Conservation (phyloP, 2,329 filamentous ascomycete species). For the Colletotrichum kahawae region DNA sequence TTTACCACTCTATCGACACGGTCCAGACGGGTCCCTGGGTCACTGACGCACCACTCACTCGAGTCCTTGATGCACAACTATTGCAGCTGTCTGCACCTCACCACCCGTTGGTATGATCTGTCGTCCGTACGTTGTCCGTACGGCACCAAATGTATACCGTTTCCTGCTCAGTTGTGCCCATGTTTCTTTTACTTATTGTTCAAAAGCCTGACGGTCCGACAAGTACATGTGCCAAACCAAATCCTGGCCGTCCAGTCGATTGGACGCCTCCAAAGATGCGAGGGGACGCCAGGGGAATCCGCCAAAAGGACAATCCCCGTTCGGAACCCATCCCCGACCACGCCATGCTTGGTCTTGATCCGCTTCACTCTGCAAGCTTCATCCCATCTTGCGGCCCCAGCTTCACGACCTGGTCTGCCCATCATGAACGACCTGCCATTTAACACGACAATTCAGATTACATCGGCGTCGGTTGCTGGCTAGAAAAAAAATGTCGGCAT, state of each 20-base stretch:
- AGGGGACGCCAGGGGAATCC: slow-evolving; percentile 4
- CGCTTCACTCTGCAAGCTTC: slow-evolving; percentile 11
- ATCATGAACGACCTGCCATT: background rate
- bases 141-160: background rate
- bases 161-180: background rate
- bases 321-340: slow-evolving; percentile 17
- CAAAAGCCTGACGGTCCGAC: background rate
- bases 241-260: background rate
- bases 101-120: background rate
- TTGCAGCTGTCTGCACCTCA: background rate
- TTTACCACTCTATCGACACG: background rate
- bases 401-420: background rate
- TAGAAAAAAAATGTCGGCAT: background rate
- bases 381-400: slow-evolving; percentile 19
- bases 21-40: background rate
- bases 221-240: background rate
- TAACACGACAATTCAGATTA: background rate
- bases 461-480: background rate
- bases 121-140: background rate
- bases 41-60: background rate
- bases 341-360: slow-evolving; percentile 11
- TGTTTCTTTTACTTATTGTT: background rate
- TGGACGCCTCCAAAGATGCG: slow-evolving; percentile 5
- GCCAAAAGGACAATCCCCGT: slow-evolving; percentile 13
- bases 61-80: background rate